A percentile compares a stretch with the other conserved stretches of the same genome.
Evolutionary conservation across 441 rosid species (phyloP).

Genomic region (Sinapis alba): DNA sequence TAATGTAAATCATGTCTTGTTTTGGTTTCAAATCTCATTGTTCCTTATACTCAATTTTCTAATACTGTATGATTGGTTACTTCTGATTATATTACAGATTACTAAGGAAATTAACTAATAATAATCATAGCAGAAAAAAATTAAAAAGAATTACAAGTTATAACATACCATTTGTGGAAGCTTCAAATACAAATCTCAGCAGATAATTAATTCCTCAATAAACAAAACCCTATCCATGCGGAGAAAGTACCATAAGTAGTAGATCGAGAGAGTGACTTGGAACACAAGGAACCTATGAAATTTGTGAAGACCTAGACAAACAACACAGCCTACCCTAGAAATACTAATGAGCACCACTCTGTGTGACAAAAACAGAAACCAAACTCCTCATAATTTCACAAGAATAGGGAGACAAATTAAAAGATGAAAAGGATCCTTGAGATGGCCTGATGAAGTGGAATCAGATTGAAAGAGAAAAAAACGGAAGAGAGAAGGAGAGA

Average conservation of each 20-base stretch:
- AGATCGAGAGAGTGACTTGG: conserved; percentile 5
- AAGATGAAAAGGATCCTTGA: neutral
- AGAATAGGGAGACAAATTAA: neutral
- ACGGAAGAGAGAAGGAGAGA: neutral
- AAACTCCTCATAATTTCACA: neutral
- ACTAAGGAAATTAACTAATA: neutral
- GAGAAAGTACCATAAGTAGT: neutral
- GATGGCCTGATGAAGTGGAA: neutral
- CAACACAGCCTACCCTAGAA: neutral
- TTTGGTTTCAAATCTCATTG: neutral
- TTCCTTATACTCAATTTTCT: neutral
- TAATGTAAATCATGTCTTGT: neutral
- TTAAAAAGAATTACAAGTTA: neutral
- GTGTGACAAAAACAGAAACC: neutral
- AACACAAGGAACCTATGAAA: neutral
- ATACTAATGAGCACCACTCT: neutral
- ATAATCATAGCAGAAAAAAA: neutral
- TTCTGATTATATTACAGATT: neutral
- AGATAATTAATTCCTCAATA: neutral
- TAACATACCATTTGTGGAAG: conserved; percentile 10
- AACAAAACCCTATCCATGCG: neutral
- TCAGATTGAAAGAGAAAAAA: conserved; percentile 4
- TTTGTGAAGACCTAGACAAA: neutral
- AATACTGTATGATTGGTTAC: neutral
- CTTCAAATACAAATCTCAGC: conserved; percentile 15